Conservation (phyloP, 139 green algal species). For the Chlorella sp. region DNA sequence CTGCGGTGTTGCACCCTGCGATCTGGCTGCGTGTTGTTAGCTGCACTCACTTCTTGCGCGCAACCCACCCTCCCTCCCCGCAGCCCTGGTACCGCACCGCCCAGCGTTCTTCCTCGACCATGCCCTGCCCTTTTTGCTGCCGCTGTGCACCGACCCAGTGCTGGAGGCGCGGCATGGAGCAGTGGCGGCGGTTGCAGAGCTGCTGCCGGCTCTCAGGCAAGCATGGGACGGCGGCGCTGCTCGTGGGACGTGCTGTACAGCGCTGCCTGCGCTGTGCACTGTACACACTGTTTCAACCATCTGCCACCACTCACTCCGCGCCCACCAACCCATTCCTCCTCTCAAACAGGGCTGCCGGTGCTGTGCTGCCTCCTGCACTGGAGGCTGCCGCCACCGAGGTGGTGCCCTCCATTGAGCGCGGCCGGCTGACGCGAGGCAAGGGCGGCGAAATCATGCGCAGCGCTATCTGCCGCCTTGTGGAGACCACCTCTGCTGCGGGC, state of each 20-base stretch:
- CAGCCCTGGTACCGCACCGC: constrained; percentile 68
- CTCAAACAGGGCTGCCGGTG: neutral
- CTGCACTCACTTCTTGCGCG: neutral
- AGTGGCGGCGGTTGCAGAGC: constrained; percentile 74
- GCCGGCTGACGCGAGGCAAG: constrained; percentile 86
- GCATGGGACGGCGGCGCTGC: too few relatives aligned
- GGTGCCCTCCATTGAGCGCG: constrained; percentile 73
- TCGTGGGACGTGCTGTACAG: too few relatives aligned
- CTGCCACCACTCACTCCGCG: too few relatives aligned
- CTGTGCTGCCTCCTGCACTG: neutral
- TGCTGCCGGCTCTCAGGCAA: constrained; percentile 74
- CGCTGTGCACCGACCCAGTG: constrained; percentile 52
- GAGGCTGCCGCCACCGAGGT: constrained; percentile 41
- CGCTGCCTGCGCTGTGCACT: too few relatives aligned
- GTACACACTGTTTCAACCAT: too few relatives aligned
- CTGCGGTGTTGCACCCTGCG: too few relatives aligned
- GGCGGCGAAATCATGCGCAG: constrained; percentile 92
- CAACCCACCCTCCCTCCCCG: neutral
- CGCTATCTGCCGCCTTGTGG: constrained; percentile 68
- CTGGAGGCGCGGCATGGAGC: constrained; percentile 88
- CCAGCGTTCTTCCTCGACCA: constrained; percentile 36
- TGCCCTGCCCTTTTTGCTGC: constrained; percentile 67
- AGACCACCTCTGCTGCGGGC: constrained; percentile 31
- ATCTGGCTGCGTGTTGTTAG: too few relatives aligned
- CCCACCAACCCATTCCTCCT: too few relatives aligned